These are phyloP conservation scores for Pyracantha coccinea DNA, from an alignment of 331 rosid genomes.

Conservation along the genomic window DNA sequence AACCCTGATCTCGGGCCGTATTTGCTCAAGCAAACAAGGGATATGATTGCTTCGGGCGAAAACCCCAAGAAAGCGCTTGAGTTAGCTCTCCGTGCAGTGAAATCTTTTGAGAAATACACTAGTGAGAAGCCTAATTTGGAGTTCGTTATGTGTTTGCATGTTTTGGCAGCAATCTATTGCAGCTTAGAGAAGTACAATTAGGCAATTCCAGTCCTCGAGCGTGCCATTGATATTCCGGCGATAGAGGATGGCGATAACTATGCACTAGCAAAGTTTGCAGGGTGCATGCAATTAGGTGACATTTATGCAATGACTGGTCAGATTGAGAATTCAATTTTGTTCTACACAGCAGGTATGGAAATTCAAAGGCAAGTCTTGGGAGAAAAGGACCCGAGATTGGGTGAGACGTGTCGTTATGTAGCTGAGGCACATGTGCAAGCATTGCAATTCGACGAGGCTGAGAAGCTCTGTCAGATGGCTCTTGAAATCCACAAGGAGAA, in stretches of 20 bases:
- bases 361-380: conserved; percentile 83
- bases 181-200: conserved; percentile 51
- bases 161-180: conserved; percentile 70
- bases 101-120: conserved; percentile 62
- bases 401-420: conserved; percentile 74
- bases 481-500: conserved; percentile 66
- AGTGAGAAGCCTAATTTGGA: conserved; percentile 53
- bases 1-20: conserved; percentile 64
- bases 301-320: conserved; percentile 87
- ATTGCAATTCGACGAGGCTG: conserved; percentile 76
- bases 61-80: conserved; percentile 51
- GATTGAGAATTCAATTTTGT: conserved; percentile 74
- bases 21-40: conserved; percentile 62
- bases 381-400: conserved; percentile 60
- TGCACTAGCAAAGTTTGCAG: conserved; percentile 84
- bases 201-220: conserved; percentile 79
- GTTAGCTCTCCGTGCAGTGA: conserved; percentile 55
- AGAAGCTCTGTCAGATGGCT: conserved; percentile 66
- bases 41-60: conserved; percentile 69
- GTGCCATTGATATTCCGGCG: conserved; percentile 70
- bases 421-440: conserved; percentile 95
- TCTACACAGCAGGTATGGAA: conserved; percentile 75
- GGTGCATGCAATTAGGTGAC: conserved; percentile 92
- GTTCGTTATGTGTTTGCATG: conserved; percentile 82
- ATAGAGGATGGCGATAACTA: conserved; percentile 69